Base-by-base conservation (phyloP, 1,284 basidiomycete species). In the Sphaerobolus stellatus region DNA sequence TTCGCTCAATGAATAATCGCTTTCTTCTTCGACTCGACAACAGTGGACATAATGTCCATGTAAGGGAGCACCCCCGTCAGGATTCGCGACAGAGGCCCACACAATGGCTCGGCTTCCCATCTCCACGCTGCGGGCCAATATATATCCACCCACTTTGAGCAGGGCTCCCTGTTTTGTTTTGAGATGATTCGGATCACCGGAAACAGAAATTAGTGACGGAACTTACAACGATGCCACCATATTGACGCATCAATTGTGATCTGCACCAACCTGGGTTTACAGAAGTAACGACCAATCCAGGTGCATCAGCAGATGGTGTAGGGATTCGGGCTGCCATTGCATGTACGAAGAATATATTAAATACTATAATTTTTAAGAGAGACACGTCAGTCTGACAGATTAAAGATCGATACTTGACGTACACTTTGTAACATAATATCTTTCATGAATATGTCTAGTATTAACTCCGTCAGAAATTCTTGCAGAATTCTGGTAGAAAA, bases 351-450 rank as follows among this genome's bases (percentile, higher is more conserved):
- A 72, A 57, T 29, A 73, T 45, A 50, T 64, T 59, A 27, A 71
- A 52, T 6, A 69, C 71, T 68, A 38, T 27, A 45, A 36, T 6
- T 20, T n/a, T 14, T 3, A 5, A 13, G 36, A 25, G 28, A 53
- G 0, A 55, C 43, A 46, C 28, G 27, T 50, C 43, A n/a, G 40
- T 48, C 29, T 34, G 14, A 28, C 24, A 31, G 40, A 14, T 36
- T 20, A 1, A 24, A 49, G 28, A 45, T 16, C 4, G 13, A 7
- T 55, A 5, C 18, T 11, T n/a, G n/a, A 59, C 68, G 56, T 48
- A 75, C 72, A 48, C 50, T 75, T 75, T 2, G 73, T 64, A 16
- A 68, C 50, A 14, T 51, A 45, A 54, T 75, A 76, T 3, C 70
- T 68, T 6, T 50, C 40, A 1, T 7, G 48, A 58, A 64, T 62